A percentile compares a stretch with the other conserved stretches of the same genome.
Conservation (phyloP, 495 filamentous ascomycete species). For the Penicillium paxilli region DNA sequence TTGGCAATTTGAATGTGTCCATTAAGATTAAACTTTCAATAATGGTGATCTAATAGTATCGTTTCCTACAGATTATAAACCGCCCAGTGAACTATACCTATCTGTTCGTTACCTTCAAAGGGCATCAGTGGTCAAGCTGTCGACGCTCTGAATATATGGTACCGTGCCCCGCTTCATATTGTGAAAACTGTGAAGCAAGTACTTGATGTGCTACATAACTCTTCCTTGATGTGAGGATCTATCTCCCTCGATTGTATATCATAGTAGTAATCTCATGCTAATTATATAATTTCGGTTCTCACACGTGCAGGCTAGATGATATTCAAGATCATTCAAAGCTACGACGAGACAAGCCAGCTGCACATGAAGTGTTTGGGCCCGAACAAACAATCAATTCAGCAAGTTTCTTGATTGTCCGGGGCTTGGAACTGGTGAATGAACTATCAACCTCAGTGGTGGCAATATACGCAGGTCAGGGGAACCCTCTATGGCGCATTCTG, state of each 20-base stretch:
- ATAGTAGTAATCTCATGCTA: too few species aligned
- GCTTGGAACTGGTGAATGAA: too few species aligned
- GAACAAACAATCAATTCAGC: constrained; percentile 53
- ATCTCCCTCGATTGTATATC: too few species aligned
- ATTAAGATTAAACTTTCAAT: too few species aligned
- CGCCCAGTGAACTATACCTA: too few species aligned
- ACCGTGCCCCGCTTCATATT: constrained; percentile 2
- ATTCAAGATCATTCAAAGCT: constrained; percentile 40
- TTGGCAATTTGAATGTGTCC: too few species aligned
- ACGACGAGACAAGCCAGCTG: constrained; percentile 35
- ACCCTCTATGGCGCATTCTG: too few species aligned
- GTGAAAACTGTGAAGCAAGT: constrained; percentile 16
- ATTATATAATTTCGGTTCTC: neutral
- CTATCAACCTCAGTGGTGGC: too few species aligned
- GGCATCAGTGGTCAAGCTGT: constrained; percentile 18
- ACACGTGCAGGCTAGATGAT: constrained; percentile 38
- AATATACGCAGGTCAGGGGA: too few species aligned
- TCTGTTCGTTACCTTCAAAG: constrained; percentile 22
- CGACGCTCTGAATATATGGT: constrained; percentile 23
- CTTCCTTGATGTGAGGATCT: constrained; percentile 19
- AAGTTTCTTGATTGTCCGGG: constrained; percentile 73
- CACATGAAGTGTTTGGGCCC: constrained; percentile 36
- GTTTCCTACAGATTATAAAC: too few species aligned
- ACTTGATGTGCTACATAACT: constrained; percentile 17
- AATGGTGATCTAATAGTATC: too few species aligned